These are phyloP conservation scores for Rhodotorula paludigena DNA, from an alignment of 768 basidiomycete genomes.

Conservation along the genomic window DNA sequence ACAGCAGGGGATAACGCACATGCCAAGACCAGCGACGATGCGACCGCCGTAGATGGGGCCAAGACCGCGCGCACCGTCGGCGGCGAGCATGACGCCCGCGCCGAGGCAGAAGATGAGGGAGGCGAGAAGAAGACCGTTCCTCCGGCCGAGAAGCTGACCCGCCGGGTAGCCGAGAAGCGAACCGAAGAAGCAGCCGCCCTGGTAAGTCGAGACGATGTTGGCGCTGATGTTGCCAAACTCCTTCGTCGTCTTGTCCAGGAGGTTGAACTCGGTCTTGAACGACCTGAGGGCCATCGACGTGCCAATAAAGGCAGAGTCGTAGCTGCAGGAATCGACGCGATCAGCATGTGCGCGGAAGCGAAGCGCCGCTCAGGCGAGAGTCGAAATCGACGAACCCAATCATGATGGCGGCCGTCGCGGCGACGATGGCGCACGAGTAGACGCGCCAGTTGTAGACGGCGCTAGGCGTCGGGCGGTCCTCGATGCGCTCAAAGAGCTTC, in stretches of 20 bases:
- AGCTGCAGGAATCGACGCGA: slow-evolving; percentile 31
- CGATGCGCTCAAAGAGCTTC: slow-evolving; percentile 16
- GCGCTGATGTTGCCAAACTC: slow-evolving; percentile 50
- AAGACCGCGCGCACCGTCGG: slow-evolving; percentile 38
- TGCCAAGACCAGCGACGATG: slow-evolving; percentile 51
- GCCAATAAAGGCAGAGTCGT: slow-evolving; percentile 53
- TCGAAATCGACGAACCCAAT: slow-evolving; percentile 35
- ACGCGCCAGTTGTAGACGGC: slow-evolving; percentile 30
- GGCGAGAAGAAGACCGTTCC: slow-evolving; percentile 52
- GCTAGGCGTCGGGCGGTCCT: slow-evolving; percentile 29
- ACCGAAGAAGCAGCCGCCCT: slow-evolving; percentile 73
- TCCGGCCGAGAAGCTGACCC: slow-evolving; percentile 59
- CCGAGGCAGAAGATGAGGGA: slow-evolving; percentile 59
- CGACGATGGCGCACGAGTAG: slow-evolving; percentile 35
- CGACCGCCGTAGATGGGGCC: slow-evolving; percentile 52
- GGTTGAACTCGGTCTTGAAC: slow-evolving; percentile 53
- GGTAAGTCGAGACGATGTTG: slow-evolving; percentile 51
- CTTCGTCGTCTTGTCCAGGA: slow-evolving; percentile 45
- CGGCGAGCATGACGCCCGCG: slow-evolving; percentile 49
- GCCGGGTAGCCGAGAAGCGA: slow-evolving; percentile 56
- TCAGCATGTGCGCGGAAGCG: neutral
- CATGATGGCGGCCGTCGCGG: slow-evolving; percentile 37
- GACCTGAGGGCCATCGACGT: slow-evolving; percentile 48
- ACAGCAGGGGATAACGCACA: slow-evolving; percentile 20
- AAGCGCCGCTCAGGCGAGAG: slow-evolving; percentile 45